These are phyloP conservation scores for Bonia amplexicaulis DNA, from an alignment of 176 grass and related monocot genomes.

Conservation along the genomic window DNA sequence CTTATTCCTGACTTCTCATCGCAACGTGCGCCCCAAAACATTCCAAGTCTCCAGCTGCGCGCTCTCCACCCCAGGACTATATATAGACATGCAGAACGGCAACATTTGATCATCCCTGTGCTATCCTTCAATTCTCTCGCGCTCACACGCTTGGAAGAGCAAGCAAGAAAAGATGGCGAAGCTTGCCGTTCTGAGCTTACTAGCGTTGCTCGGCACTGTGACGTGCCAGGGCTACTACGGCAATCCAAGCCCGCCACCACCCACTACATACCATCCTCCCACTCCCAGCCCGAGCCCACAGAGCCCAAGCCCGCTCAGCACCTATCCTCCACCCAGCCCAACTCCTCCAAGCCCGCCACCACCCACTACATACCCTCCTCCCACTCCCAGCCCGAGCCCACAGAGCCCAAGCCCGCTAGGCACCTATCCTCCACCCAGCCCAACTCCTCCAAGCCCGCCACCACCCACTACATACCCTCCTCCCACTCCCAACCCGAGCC, in stretches of 20 bases:
- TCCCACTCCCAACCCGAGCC: neutral
- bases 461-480: too few relatives aligned
- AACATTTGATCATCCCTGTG: neutral
- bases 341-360: neutral
- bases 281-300: neutral
- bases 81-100: neutral
- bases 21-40: too few relatives aligned
- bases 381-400: neutral
- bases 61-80: neutral
- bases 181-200: neutral
- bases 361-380: too few relatives aligned
- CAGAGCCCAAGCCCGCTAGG: neutral
- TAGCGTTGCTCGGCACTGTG: neutral
- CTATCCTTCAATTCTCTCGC: neutral
- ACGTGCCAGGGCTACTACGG: neutral
- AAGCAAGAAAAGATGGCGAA: neutral
- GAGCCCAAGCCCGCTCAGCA: slow-evolving; percentile 6
- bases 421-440: slow-evolving; percentile 26
- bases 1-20: too few relatives aligned
- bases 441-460: neutral
- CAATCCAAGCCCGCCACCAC: neutral
- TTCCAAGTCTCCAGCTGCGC: too few relatives aligned
- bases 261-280: too few relatives aligned
- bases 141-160: neutral
- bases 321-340: slow-evolving; percentile 15